Conservation (phyloP, 108 stramenopile genomes). For the Nitzschia palea region DNA sequence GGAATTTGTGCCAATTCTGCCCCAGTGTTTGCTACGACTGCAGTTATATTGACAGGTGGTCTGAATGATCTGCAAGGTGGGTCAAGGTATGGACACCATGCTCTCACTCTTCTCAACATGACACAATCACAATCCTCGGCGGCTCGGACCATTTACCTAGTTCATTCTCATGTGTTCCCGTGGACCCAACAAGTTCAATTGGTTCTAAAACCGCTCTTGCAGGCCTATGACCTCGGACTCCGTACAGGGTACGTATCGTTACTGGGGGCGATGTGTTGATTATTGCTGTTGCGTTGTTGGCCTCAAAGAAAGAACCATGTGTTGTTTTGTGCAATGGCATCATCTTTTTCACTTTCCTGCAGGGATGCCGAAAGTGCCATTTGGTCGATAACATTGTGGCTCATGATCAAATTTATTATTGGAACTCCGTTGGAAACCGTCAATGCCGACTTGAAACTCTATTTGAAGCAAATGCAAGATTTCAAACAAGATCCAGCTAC, state of each 20-base stretch:
- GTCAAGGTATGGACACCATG: neutral
- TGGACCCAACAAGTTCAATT: conserved; percentile 12
- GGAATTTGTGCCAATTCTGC: conserved; percentile 16
- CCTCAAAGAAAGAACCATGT: too few species aligned
- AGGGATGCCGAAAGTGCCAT: conserved; percentile 27
- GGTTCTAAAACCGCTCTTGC: conserved; percentile 8
- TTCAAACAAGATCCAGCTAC: neutral
- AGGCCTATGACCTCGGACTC: conserved; percentile 22
- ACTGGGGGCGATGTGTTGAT: too few species aligned
- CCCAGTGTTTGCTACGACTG: neutral
- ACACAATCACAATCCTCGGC: neutral
- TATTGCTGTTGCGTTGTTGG: too few species aligned
- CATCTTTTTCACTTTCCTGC: neutral
- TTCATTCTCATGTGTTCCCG: neutral
- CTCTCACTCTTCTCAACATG: neutral
- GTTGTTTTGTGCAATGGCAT: too few species aligned
- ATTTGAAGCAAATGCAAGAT: conserved; percentile 20
- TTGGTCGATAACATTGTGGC: neutral
- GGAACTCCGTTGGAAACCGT: conserved; percentile 1
- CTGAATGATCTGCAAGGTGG: conserved; percentile 9
- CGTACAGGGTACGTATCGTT: conserved; percentile 17
- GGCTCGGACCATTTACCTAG: neutral
- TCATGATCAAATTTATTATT: neutral
- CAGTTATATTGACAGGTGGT: neutral
- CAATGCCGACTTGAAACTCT: neutral